Evolutionary conservation across 2,329 filamentous ascomycete species (phyloP).

Genomic region (Apiospora koreana): DNA sequence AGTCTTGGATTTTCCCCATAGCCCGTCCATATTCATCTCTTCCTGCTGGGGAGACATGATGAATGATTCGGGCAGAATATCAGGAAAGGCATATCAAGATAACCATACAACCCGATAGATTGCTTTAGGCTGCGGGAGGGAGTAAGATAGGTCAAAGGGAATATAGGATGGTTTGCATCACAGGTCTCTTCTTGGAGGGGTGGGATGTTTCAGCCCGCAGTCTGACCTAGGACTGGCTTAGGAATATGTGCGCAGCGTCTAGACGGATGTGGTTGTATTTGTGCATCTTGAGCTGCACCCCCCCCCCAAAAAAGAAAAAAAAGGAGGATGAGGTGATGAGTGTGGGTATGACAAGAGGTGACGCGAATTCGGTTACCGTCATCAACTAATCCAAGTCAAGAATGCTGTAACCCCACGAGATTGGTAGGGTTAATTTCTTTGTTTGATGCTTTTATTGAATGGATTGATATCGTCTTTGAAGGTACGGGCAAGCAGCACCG

Average conservation of each 20-base stretch:
- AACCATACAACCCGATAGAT: slow-evolving; percentile 6
- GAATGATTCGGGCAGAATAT: slow-evolving; percentile 12
- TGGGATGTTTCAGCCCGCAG: not conserved
- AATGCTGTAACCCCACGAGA: not conserved
- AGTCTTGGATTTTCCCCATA: slow-evolving; percentile 24
- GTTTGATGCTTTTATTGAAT: not conserved
- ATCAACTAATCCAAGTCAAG: not conserved
- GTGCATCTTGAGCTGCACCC: not conserved
- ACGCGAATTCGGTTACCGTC: not conserved
- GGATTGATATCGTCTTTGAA: not conserved
- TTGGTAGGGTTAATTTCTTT: not conserved
- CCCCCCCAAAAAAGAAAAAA: too few relatives aligned
- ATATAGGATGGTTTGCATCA: not conserved
- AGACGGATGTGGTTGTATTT: not conserved
- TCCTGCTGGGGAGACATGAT: slow-evolving; percentile 18
- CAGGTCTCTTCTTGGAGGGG: not conserved
- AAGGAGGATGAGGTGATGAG: not conserved
- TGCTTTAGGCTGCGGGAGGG: not conserved
- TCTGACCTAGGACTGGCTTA: not conserved
- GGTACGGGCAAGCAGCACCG: not conserved
- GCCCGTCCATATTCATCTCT: slow-evolving; percentile 23
- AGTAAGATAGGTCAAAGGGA: not conserved
- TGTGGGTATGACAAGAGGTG: not conserved
- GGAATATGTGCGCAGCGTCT: not conserved
- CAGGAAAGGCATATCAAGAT: slow-evolving; percentile 4